Conservation (phyloP, 2,329 filamentous ascomycete species). For the Fusarium haematococcum region DNA sequence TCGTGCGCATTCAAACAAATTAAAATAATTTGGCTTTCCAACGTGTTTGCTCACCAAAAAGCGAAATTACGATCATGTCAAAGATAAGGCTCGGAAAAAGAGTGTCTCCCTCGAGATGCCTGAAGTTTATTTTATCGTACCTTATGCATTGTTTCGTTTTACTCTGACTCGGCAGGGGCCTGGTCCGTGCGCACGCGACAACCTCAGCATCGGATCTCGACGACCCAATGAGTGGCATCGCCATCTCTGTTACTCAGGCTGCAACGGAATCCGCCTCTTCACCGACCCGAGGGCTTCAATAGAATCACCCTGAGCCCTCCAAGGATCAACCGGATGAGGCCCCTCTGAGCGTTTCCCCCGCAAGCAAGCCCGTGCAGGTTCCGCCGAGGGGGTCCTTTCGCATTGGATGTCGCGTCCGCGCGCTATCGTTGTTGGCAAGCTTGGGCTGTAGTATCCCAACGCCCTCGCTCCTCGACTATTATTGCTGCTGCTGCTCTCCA, state of each 20-base stretch:
- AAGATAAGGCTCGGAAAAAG: conserved; percentile 15
- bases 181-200: conserved; percentile 41
- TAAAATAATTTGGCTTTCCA: too few relatives aligned
- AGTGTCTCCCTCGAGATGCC: background rate
- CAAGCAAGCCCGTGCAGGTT: conserved; percentile 33
- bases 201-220: conserved; percentile 31
- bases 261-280: conserved; percentile 10
- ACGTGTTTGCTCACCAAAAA: conserved; percentile 5
- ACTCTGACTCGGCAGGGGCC: background rate
- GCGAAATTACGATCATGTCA: background rate
- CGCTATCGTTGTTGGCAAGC: conserved; percentile 16
- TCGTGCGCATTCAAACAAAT: background rate
- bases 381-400: conserved; percentile 40
- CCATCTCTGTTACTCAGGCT: conserved; percentile 27
- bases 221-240: conserved; percentile 34
- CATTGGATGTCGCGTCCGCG: conserved; percentile 34
- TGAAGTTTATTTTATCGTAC: conserved; percentile 22
- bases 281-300: conserved; percentile 7
- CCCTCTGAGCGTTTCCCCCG: conserved; percentile 19
- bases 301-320: conserved; percentile 5
- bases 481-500: conserved; percentile 8
- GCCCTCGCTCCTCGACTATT: conserved; percentile 10
- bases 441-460: conserved; percentile 34
- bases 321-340: conserved; percentile 38
- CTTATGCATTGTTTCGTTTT: conserved; percentile 19